Evolutionary conservation across 495 filamentous ascomycete species (phyloP).

Genomic region (Aspergillus haitiensis): DNA sequence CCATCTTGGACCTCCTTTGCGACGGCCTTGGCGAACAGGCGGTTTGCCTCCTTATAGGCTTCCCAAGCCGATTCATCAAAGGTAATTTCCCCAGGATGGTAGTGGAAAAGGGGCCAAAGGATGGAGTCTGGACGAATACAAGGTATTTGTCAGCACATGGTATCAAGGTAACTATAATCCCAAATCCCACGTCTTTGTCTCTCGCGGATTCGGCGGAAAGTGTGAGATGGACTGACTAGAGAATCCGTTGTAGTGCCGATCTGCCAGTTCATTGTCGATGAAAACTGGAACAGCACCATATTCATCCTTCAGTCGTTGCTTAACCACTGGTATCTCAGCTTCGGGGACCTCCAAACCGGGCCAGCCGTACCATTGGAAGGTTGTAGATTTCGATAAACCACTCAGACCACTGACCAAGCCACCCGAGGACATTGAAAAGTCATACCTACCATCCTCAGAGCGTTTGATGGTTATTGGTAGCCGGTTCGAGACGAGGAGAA

Average conservation of each 20-base stretch:
- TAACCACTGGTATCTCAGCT: conserved; percentile 61
- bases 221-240: conserved; percentile 61
- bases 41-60: conserved; percentile 88
- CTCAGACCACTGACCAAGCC: conserved; percentile 89
- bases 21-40: conserved; percentile 80
- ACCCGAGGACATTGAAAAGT: conserved; percentile 92
- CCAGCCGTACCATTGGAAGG: conserved; percentile 98
- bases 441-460: conserved; percentile 77
- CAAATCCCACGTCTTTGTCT: not conserved
- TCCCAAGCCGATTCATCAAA: conserved; percentile 94
- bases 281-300: conserved; percentile 76
- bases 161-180: not conserved
- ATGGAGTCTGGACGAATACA: conserved; percentile 69
- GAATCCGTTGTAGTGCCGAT: conserved; percentile 84
- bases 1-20: conserved; percentile 81
- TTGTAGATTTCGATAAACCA: conserved; percentile 85
- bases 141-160: conserved; percentile 19
- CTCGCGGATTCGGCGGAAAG: not conserved
- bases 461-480: conserved; percentile 94
- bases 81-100: conserved; percentile 95
- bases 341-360: conserved; percentile 84
- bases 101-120: conserved; percentile 96
- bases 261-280: conserved; percentile 74
- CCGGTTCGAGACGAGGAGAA: conserved; percentile 90
- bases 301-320: conserved; percentile 66